phyloP scores from a whole-genome alignment of 2,329 filamentous ascomycete genomes.

The Thielaviopsis cerberus region DNA sequence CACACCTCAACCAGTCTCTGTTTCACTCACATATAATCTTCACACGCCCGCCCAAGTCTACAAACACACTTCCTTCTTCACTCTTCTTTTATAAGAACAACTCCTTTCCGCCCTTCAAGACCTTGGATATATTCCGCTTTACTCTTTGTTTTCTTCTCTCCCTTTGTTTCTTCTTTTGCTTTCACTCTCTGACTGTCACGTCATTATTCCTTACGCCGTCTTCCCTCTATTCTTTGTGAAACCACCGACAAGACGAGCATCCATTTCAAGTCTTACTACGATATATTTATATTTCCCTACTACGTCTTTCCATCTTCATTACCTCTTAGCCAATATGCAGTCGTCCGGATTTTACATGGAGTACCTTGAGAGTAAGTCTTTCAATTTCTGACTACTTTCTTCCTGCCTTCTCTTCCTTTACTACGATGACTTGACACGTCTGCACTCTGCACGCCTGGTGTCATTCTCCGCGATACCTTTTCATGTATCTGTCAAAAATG shows the following conservation, averaged over 20 bases:
- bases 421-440: background rate
- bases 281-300: background rate
- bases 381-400: background rate
- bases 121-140: background rate
- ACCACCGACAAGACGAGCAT: background rate
- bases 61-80: background rate
- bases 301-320: background rate
- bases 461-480: background rate
- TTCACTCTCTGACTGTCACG: background rate
- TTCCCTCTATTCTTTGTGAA: background rate
- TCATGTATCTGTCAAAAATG: background rate
- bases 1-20: background rate
- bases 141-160: background rate
- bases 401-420: background rate
- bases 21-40: background rate
- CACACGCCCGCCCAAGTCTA: background rate
- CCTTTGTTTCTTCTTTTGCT: background rate
- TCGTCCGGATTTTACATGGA: conserved; percentile 45
- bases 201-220: background rate
- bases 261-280: background rate
- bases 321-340: background rate
- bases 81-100: background rate
- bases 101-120: background rate
- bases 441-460: background rate
- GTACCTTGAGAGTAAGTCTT: conserved; percentile 50